phyloP scores from a whole-genome alignment of 768 basidiomycete genomes.

The Phanerochaete carnosa region DNA sequence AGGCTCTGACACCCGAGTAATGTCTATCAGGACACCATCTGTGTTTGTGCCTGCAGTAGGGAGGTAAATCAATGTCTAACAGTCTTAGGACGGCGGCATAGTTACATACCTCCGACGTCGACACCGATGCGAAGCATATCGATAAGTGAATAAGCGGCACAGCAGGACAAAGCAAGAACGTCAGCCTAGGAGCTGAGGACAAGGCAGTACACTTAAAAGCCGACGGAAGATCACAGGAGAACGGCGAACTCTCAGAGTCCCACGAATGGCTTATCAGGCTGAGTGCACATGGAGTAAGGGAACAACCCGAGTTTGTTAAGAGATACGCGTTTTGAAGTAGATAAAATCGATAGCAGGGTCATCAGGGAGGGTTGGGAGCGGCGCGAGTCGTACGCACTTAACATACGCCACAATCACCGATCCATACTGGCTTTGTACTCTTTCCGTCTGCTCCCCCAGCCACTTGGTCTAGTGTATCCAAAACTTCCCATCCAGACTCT shows the following conservation, averaged over 20 bases:
- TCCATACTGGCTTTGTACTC: conserved; percentile 38
- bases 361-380: background rate
- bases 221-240: background rate
- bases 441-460: conserved; percentile 34
- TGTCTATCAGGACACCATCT: conserved; percentile 38
- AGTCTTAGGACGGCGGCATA: background rate
- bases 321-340: background rate
- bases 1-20: conserved; percentile 26
- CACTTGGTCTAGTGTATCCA: conserved; percentile 31
- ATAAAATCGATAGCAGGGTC: background rate
- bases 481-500: conserved; percentile 28
- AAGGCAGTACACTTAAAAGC: too few relatives aligned
- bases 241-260: background rate
- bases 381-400: background rate
- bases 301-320: background rate
- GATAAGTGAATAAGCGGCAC: too few relatives aligned
- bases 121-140: conserved; percentile 26
- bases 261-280: background rate
- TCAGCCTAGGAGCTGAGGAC: too few relatives aligned
- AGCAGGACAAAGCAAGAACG: too few relatives aligned
- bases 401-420: conserved; percentile 35
- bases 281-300: background rate
- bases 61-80: background rate
- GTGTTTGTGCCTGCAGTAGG: conserved; percentile 32
- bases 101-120: conserved; percentile 24